Evolutionary conservation across 2,329 filamentous ascomycete genomes (phyloP), one percentile per base, ranked within the genome.

Genomic region (Coniochaeta pulveracea): DNA sequence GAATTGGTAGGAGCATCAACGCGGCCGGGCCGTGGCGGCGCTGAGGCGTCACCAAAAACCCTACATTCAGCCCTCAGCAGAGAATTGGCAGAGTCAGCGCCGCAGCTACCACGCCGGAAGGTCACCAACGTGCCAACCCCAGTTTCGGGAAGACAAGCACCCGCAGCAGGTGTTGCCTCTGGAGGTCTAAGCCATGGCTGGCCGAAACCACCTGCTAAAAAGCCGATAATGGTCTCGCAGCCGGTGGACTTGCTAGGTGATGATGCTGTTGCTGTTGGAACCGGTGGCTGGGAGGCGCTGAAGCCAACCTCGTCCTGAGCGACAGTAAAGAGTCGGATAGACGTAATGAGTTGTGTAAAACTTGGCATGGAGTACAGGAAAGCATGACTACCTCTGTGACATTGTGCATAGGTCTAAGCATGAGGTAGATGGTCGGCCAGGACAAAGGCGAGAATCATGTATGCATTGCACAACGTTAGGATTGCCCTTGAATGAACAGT

Each of bases 211-310:
- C 18, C 29, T 21, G 18, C 40, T 32, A 40, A 38, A 38, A 51
- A 47, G 21, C 47, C 52, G 21, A 37, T 39, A 19, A 29, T 37
- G 18, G 37, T 43, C 19, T 43, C 33, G 17, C 33, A 48, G 25
- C 40, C 43, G 17, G 46, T 71, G 12, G 69, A 71, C 40, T 56
- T 69, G 28, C 47, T 71, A 19, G 52, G 50, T 3, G 61, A 60
- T 26, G 66, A 71, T 27, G 57, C 54, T 14, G 51, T n/a, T n/a
- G n/a, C 46, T n/a, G 34, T 39, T 3, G 64, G 63, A 23, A 56
- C 72, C 50, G 62, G 63, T 10, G 60, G 64, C 15, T 75, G 69
- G 69, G 66, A 73, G 45, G 66, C 69, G 4, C 44, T 75, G 45
- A 69, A 69, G 47, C 70, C 70, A n/a, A n/a, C n/a, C n/a, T n/a